phyloP scores from a whole-genome alignment of 306 rosid species.

The Hylodesmum podocarpum region DNA sequence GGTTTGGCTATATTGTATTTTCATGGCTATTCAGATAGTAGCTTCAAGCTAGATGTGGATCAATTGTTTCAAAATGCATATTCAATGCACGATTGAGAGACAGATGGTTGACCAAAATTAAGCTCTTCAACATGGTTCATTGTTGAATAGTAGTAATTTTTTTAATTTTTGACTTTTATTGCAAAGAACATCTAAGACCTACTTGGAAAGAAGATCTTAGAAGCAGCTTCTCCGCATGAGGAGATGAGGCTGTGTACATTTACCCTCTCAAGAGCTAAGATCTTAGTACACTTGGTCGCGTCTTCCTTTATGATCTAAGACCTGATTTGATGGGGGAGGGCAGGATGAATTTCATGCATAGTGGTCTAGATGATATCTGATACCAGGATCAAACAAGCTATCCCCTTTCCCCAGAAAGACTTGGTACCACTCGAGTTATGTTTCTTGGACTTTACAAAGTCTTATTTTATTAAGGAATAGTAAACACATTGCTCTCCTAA shows the following conservation, averaged over 20 bases:
- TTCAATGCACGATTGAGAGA: neutral
- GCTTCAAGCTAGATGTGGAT: no score
- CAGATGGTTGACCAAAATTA: neutral
- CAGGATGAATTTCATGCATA: neutral
- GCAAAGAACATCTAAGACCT: neutral
- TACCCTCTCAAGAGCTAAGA: neutral
- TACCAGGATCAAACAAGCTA: neutral
- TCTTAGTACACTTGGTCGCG: neutral
- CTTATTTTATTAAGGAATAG: neutral
- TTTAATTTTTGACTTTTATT: no score
- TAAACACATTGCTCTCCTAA: neutral
- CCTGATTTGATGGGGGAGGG: neutral
- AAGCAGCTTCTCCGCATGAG: neutral
- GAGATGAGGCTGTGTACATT: neutral
- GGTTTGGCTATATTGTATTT: no score
- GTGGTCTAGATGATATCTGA: neutral
- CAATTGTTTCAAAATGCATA: no score
- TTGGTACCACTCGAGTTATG: neutral
- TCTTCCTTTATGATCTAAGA: neutral
- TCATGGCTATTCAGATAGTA: no score
- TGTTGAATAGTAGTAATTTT: neutral
- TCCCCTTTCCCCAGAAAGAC: neutral
- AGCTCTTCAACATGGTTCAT: neutral
- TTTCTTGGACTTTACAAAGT: neutral
- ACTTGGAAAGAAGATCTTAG: neutral